Conservation (phyloP, 495 filamentous ascomycete genomes). For the Darksidea phi region DNA sequence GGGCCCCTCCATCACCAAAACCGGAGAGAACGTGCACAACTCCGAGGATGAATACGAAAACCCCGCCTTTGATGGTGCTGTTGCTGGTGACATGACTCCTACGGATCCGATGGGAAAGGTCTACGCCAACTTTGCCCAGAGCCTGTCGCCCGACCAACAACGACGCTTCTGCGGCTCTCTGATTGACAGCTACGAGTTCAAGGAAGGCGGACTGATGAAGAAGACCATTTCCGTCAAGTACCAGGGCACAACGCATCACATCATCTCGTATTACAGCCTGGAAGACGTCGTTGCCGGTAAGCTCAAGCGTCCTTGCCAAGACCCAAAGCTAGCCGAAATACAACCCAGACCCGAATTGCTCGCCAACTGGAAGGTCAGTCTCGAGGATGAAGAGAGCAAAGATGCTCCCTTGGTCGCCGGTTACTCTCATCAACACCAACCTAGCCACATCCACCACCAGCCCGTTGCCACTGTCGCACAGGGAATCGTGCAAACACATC, state of each 20-base stretch:
- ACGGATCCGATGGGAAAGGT: conserved; percentile 21
- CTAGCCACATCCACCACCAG: conserved; percentile 17
- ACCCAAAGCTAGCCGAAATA: conserved; percentile 39
- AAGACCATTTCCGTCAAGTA: conserved; percentile 84
- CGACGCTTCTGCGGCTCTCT: conserved; percentile 76
- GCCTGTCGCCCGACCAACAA: conserved; percentile 40
- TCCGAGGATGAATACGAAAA: conserved; percentile 37
- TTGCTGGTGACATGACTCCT: conserved; percentile 26
- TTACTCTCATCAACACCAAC: conserved; percentile 20
- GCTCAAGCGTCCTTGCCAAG: conserved; percentile 62
- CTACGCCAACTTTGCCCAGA: conserved; percentile 33
- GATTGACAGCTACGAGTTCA: conserved; percentile 84
- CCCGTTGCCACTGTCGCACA: conserved; percentile 5
- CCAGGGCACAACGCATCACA: conserved; percentile 67
- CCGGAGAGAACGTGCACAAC: conserved; percentile 20
- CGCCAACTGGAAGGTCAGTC: conserved; percentile 30
- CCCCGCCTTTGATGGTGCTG: conserved; percentile 20
- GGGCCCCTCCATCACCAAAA: conserved; percentile 30
- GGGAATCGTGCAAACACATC: conserved; percentile 10
- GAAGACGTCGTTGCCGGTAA: conserved; percentile 65
- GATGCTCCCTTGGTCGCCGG: conserved; percentile 15
- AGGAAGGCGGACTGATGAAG: conserved; percentile 79
- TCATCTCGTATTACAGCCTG: conserved; percentile 85
- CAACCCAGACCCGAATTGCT: conserved; percentile 24
- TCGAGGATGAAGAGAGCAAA: conserved; percentile 31